Base-by-base conservation (phyloP, 139 green algal species). In the Chlorella sp. region DNA sequence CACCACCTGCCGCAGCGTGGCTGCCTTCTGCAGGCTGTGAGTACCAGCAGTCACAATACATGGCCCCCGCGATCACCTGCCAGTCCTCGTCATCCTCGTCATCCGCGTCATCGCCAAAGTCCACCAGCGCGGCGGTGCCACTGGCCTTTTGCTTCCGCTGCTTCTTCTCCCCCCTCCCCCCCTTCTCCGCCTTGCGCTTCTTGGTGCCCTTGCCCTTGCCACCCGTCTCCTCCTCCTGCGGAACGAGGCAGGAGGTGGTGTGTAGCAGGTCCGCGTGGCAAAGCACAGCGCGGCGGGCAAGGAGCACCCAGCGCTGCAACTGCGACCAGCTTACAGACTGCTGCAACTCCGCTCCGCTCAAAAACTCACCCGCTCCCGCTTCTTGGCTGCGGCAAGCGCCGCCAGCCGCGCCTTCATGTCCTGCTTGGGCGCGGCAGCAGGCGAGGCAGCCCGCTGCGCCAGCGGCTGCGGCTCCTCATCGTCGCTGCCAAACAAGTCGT, bases 101-200 rank as follows among this genome's bases (percentile, higher is more conserved):
- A 21, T 90, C 90, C 38, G 92, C 89, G 41, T 91, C 86, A 60
- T 93, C 88, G 5, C 88, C 90, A 89, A 88, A 92, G 68, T 91
- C 86, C 26, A 91, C 70, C 36, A 78, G 47, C 3, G 32, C 70
- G 9, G 47, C 36, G 51, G 51, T 60, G 51, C 51, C 51, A 15
- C 12, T 60, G 9, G 51, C 51, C 51, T 60, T 60, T 51, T 69
- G 47, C 80, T 82, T 71, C 25, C 68, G 85, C 7, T 78, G 75
- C 57, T 86, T 71, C 47, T 60, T 60, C 51, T 60, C 51, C 7
- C 51, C 44, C 51, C 51, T 9, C 51, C 15, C 51, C 15, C 72
- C 85, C 55, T 87, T 55, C 21, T 60, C 82, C 36, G 70, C n/a
- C 32, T 67, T 39, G 30, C 47, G 32, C 44, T 41, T 67, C 74